Evolutionary conservation across 2,329 filamentous ascomycete genomes (phyloP), one percentile per base, ranked within the genome.

Genomic region (Chrysosporium keratinophilum): DNA sequence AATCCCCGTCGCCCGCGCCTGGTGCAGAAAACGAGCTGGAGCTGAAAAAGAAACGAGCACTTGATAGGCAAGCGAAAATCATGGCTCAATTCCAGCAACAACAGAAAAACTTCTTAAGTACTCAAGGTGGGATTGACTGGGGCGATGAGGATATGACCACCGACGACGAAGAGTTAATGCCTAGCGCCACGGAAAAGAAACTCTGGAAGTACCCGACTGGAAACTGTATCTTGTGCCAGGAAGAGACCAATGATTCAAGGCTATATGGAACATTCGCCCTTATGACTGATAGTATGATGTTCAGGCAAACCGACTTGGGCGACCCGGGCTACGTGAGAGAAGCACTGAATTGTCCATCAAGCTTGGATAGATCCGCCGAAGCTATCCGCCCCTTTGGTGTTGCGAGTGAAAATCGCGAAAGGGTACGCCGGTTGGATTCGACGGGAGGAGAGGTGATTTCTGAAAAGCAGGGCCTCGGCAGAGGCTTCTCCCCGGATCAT

Each of bases 51-150:
- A 86, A 87, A 69, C 87, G 91, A 50, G 93, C 93, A 0, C 72
- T 90, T 40, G 91, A 89, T 62, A 82, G 93, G 19, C 90, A 97
- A 69, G 90, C 90, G 1, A 86, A 83, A 64, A 88, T 98, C 33
- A 96, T 98, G 90, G 93, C 90, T 1, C 89, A 96, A 65, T 96
- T 98, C 71, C 93, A 97, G 67, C 86, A 95, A 65, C 91, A 98
- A 65, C 94, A 97, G 67, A 91, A 94, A 70, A 93, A 82, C 63
- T 98, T 98, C 71, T 74, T 98, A 72, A 85, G 88, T 54, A 93
- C 85, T 59, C 90, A 96, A 68, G 85, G 81, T n/a, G 78, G 83
- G 41, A 80, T 95, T 56, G 87, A 95, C 67, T 95, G 88, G 86
- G 89, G 87, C 12, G 86, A 93, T 56, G 80, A 88, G 49, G 87